Percentiles rank a stretch among this genome's conserved stretches.
Conservation (phyloP, 441 rosid species). For the Lepidium campestre region DNA sequence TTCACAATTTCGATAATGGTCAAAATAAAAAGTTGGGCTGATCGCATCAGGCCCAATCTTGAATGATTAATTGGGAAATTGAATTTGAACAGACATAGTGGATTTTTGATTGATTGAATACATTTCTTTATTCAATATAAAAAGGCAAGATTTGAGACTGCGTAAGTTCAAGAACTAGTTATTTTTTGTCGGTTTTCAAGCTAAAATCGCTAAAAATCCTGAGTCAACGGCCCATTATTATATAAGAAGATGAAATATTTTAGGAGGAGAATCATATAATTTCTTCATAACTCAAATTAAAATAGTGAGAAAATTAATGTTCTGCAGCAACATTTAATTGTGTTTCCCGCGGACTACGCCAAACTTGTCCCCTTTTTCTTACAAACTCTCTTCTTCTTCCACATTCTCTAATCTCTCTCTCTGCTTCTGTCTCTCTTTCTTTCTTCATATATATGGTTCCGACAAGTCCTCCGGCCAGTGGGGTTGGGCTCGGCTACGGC, state of each 20-base stretch:
- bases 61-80: neutral
- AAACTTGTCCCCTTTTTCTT: slow-evolving; percentile 26
- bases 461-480: slow-evolving; percentile 37
- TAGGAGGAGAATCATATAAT: neutral
- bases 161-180: neutral
- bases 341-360: slow-evolving; percentile 28
- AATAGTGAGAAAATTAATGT: neutral
- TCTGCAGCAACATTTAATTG: slow-evolving; percentile 22
- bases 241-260: slow-evolving; percentile 16
- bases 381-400: neutral
- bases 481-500: slow-evolving; percentile 71
- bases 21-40: neutral
- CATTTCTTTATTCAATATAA: no score
- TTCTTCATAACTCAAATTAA: neutral
- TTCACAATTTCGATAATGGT: neutral
- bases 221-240: slow-evolving; percentile 10
- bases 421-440: neutral
- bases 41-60: neutral
- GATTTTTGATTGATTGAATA: no score
- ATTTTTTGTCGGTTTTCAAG: slow-evolving; percentile 6
- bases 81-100: no score
- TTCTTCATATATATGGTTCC: slow-evolving; percentile 32
- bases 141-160: neutral
- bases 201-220: neutral
- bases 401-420: neutral